Evolutionary conservation across 345 rosid genomes (phyloP), one percentile per base, ranked within the genome.

Genomic region (Kernera saxatilis): DNA sequence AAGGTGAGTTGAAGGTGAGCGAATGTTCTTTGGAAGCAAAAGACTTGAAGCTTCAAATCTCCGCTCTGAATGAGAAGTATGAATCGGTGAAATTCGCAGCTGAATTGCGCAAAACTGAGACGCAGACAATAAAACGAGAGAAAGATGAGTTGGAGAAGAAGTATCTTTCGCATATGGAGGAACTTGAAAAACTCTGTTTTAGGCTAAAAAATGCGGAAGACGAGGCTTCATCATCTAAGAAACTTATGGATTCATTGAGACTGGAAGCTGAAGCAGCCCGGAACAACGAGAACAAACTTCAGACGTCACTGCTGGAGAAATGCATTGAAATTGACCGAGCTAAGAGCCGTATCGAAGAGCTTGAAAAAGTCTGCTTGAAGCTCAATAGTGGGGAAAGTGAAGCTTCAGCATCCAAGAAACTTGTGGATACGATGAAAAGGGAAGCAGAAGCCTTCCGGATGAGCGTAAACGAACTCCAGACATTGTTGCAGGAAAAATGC

Each of bases 61-160:
- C 41, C 22, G 66, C 45, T 37, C 70, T 80, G 49, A 46, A 62
- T 37, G 82, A 78, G 33, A 80, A 59, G 59, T 68, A 69, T 12
- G 77, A 63, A 67, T 46, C 39, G 23, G 61, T 19, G 53, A 69
- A 71, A 53, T 51, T 69, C 6, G 36, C 70, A 37, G 72, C 75
- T 35, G 76, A 69, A 60, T 70, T 68, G 53, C 56, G 56, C 48
- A 78, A 78, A 73, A 73, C 15, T 48, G 78, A 82, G 66, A 65
- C 66, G 43, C 53, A 62, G 43, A 36, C 19, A 13, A 37, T 84
- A 57, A 61, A 25, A 9, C 64, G 43, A 18, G 82, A 75, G 66
- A 73, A 53, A 76, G 76, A 60, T 39, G 65, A 82, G 26, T 48
- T 76, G 30, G 78, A 80, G 36, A 64, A 80, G 69, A 78, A 75